A percentile compares a stretch with the other conserved stretches of the same genome.
Conservation (phyloP, 2,329 filamentous ascomycete species). For the Cladosporium sphaerospermum region DNA sequence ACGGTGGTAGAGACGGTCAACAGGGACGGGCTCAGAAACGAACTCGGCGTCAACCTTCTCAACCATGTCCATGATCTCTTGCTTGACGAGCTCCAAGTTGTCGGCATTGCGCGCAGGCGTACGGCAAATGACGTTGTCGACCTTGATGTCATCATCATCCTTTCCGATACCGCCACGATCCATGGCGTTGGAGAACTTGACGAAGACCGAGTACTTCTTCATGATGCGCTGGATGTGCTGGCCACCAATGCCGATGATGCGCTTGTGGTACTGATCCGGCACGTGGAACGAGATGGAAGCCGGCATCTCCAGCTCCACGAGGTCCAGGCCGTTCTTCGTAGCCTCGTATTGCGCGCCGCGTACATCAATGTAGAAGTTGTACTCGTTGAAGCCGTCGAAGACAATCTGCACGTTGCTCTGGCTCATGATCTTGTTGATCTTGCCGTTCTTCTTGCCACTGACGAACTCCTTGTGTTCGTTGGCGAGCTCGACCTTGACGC, state of each 20-base stretch:
- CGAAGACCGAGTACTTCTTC: conserved; percentile 99
- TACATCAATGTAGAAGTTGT: conserved; percentile 99
- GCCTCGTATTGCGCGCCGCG: conserved; percentile 88
- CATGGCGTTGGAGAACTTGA: conserved; percentile 99
- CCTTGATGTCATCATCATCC: conserved; percentile 96
- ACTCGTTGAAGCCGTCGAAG: conserved; percentile 98
- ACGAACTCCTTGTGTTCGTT: conserved; percentile 99
- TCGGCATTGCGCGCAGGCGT: conserved; percentile 95
- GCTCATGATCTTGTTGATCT: conserved; percentile 99
- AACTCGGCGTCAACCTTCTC: conserved; percentile 97
- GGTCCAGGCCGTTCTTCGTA: conserved; percentile 82
- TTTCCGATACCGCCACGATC: conserved; percentile 89
- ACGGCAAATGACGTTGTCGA: conserved; percentile 97
- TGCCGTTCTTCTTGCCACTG: conserved; percentile 98
- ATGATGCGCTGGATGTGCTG: conserved; percentile 99
- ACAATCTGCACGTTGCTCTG: conserved; percentile 99
- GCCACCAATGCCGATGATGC: conserved; percentile 96
- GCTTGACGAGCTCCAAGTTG: conserved; percentile 93
- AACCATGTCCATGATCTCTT: conserved; percentile 99
- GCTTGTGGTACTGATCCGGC: conserved; percentile 97
- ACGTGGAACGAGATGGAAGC: conserved; percentile 99
- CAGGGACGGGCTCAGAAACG: conserved; percentile 85
- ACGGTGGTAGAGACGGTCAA: conserved; percentile 91
- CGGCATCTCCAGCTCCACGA: conserved; percentile 98
- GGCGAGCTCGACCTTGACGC: conserved; percentile 96